Conservation (phyloP, 2,329 filamentous ascomycete species). For the Hymenoscyphus scutula region DNA sequence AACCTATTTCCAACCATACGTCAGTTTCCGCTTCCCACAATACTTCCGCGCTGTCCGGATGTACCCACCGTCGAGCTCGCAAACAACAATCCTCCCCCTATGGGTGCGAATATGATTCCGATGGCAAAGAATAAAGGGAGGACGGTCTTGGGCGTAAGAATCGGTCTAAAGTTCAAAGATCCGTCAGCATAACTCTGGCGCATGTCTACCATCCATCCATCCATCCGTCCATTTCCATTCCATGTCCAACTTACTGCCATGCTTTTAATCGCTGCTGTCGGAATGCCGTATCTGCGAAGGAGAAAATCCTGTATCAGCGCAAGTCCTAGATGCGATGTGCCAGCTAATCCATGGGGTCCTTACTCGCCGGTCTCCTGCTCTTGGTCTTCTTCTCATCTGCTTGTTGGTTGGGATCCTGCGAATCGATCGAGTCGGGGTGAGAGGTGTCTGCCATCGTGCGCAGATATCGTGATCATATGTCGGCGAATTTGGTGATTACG, state of each 20-base stretch:
- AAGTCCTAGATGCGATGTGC: not conserved
- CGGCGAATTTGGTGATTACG: constrained; percentile 8
- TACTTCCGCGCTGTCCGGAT: not conserved
- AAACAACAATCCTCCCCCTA: constrained; percentile 82
- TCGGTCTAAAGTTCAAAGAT: constrained; percentile 59
- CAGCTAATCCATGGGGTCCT: constrained; percentile 34
- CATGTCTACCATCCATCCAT: constrained; percentile 8
- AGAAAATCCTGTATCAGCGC: constrained; percentile 9
- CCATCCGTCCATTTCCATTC: constrained; percentile 1
- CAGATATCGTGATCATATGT: constrained; percentile 28
- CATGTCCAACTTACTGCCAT: constrained; percentile 75
- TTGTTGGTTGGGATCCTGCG: constrained; percentile 52
- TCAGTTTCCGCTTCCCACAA: not conserved
- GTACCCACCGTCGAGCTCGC: constrained; percentile 71
- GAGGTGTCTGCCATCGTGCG: constrained; percentile 34
- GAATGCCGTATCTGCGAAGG: constrained; percentile 79
- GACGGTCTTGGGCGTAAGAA: constrained; percentile 91
- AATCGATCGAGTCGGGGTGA: constrained; percentile 50
- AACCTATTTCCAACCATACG: constrained; percentile 53
- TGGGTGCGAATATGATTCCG: constrained; percentile 88
- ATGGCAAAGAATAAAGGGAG: constrained; percentile 87
- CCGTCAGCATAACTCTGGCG: constrained; percentile 24
- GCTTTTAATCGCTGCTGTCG: constrained; percentile 95
- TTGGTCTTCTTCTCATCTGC: constrained; percentile 73
- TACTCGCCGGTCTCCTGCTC: constrained; percentile 88